Conservation (phyloP, 1,284 basidiomycete species). For the Grifola frondosa region DNA sequence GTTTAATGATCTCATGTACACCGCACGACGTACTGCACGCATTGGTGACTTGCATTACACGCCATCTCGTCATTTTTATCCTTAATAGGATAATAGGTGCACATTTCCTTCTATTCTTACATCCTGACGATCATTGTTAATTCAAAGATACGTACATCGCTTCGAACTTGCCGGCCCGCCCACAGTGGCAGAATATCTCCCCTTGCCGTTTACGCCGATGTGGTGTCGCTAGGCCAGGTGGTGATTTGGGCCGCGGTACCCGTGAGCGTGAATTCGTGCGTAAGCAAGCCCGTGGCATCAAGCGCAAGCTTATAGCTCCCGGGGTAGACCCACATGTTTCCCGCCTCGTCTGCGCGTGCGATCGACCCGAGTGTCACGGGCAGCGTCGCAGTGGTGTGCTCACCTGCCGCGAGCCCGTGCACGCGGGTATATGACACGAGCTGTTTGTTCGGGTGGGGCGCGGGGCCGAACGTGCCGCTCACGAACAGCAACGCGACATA, state of each 20-base stretch:
- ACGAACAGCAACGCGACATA: conserved; percentile 56
- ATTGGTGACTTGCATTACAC: too few species aligned
- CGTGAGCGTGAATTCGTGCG: conserved; percentile 41
- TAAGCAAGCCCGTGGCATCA: conserved; percentile 22
- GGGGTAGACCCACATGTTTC: conserved; percentile 46
- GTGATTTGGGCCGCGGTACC: conserved; percentile 42
- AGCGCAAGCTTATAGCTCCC: conserved; percentile 45
- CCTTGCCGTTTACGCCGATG: too few species aligned
- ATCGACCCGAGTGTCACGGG: conserved; percentile 49
- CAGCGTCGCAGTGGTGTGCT: conserved; percentile 38
- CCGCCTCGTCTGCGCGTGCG: conserved; percentile 47
- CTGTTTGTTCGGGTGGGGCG: conserved; percentile 51
- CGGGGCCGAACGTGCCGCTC: conserved; percentile 46
- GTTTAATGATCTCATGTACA: too few species aligned
- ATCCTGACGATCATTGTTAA: not conserved
- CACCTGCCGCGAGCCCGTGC: conserved; percentile 39
- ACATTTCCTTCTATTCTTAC: not conserved
- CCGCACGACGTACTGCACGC: too few species aligned
- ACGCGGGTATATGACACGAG: conserved; percentile 50
- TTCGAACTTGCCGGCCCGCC: too few species aligned
- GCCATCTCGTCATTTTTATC: not conserved
- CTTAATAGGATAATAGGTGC: not conserved
- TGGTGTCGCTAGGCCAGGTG: conserved; percentile 34
- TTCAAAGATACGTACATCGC: not conserved
- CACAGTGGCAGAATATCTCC: too few species aligned